Evolutionary conservation across 495 filamentous ascomycete species (phyloP), one percentile per base, ranked within the genome.

Genomic region (Lasiosphaeriaceae sp.): DNA sequence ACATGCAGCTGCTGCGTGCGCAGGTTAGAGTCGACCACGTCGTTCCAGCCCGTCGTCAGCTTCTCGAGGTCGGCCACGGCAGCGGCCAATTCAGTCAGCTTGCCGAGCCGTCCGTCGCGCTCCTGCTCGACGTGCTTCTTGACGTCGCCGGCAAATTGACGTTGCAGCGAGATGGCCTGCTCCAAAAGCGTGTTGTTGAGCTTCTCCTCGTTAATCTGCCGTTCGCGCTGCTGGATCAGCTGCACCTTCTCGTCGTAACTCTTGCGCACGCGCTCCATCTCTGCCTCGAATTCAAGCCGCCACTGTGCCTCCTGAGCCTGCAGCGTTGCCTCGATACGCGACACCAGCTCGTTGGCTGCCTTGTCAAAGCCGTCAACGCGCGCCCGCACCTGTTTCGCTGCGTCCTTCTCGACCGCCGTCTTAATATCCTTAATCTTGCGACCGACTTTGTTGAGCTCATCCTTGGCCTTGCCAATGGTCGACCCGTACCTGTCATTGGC

Each of bases 1-100:
- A 97, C 90, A 67, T 94, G 89, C 16, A 97, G 84, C 69, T 97
- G 90, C 74, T 98, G 94, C 5, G 95, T 97, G 72, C 87, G 87
- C 53, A 97, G 83, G 74, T 92, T 96, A 48, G 80, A 77, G 66
- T 96, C 90, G 23, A 98, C 85, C 21, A 97, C 89, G 7, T 85
- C 80, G 69, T 88, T 90, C 90, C 89, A 96, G 57, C 87, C 85
- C 11, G 83, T 78, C 11, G 90, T 94, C 37, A 97, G 83, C 62
- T 85, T 82, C 74, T 96, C 91, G 2, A 98, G 84, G 57, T 94
- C 88, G 21, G 74, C 76, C 45, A 98, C 86, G 35, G 83, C 83
- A 22, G 79, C 69, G n/a, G 84, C 83, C 47, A 98, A 83, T 62
- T 94, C 89, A 47, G 82, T 77, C 46, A 98, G 83, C 73, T 89